These are phyloP conservation scores for Fusarium agapanthi DNA, from an alignment of 2,329 filamentous ascomycete species.

Conservation along the genomic window DNA sequence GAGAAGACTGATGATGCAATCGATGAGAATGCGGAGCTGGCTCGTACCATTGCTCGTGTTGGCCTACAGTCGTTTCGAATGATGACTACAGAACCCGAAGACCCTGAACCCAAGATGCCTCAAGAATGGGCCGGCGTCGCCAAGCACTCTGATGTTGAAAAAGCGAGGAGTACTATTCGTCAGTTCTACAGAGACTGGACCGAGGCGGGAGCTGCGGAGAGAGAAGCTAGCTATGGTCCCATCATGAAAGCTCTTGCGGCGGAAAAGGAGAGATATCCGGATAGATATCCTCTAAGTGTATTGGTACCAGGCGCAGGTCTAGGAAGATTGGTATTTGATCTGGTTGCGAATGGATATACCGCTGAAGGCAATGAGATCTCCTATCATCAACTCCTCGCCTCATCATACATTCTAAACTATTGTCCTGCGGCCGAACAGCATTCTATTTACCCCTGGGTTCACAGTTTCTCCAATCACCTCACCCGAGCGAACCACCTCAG, in stretches of 20 bases:
- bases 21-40: conserved; percentile 84
- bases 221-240: conserved; percentile 79
- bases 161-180: conserved; percentile 88
- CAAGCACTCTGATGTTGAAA: conserved; percentile 81
- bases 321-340: conserved; percentile 87
- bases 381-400: conserved; percentile 94
- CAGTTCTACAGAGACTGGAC: conserved; percentile 98
- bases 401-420: conserved; percentile 77
- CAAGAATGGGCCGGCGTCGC: conserved; percentile 75
- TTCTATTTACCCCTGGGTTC: conserved; percentile 83
- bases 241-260: conserved; percentile 71
- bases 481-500: conserved; percentile 78
- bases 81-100: conserved; percentile 47
- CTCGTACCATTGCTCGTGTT: conserved; percentile 77
- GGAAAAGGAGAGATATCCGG: conserved; percentile 50
- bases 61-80: conserved; percentile 74
- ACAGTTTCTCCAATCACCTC: conserved; percentile 87
- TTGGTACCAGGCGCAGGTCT: conserved; percentile 91
- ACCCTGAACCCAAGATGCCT: conserved; percentile 58
- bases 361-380: conserved; percentile 95
- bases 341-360: conserved; percentile 76
- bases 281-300: conserved; percentile 64
- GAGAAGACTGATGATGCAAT: conserved; percentile 86
- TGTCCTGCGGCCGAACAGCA: conserved; percentile 69
- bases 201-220: conserved; percentile 75